Evolutionary conservation across 106 monocot species (phyloP).

Genomic region (Dendrobium officinale): DNA sequence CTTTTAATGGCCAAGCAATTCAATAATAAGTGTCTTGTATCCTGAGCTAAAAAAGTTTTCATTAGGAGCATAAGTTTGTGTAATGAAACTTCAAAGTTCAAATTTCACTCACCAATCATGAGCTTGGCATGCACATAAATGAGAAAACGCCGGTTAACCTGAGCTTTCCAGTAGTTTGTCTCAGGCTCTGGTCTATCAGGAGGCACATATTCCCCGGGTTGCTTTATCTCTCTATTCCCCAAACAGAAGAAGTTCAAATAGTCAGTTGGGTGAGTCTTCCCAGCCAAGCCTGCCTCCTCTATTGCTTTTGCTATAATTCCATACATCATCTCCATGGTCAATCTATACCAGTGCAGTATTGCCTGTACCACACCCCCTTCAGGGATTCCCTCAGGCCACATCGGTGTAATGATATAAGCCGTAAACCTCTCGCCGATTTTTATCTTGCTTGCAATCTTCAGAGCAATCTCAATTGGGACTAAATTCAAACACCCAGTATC

Average conservation of each 20-base stretch:
- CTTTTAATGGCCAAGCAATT: too few species aligned
- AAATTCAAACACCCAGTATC: constrained; percentile 53
- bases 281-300: constrained; percentile 47
- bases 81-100: not conserved
- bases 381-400: constrained; percentile 71
- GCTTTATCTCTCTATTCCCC: constrained; percentile 66
- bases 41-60: too few species aligned
- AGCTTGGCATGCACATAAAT: constrained; percentile 71
- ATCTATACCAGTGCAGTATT: constrained; percentile 49
- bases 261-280: constrained; percentile 53
- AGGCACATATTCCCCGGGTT: constrained; percentile 31
- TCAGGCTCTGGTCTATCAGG: constrained; percentile 33
- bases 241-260: constrained; percentile 90
- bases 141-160: constrained; percentile 46
- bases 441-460: constrained; percentile 67
- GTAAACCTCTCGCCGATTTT: constrained; percentile 47
- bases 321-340: constrained; percentile 89
- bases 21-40: too few species aligned
- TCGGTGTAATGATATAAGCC: constrained; percentile 50
- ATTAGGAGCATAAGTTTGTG: not conserved
- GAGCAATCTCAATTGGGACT: constrained; percentile 56
- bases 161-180: constrained; percentile 44
- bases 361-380: constrained; percentile 52
- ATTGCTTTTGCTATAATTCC: constrained; percentile 49
- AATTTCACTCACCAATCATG: constrained; percentile 50